Evolutionary conservation across 129 eudicot species (phyloP), one percentile per base, ranked within the genome.

Genomic region (Ambrosia artemisiifolia): DNA sequence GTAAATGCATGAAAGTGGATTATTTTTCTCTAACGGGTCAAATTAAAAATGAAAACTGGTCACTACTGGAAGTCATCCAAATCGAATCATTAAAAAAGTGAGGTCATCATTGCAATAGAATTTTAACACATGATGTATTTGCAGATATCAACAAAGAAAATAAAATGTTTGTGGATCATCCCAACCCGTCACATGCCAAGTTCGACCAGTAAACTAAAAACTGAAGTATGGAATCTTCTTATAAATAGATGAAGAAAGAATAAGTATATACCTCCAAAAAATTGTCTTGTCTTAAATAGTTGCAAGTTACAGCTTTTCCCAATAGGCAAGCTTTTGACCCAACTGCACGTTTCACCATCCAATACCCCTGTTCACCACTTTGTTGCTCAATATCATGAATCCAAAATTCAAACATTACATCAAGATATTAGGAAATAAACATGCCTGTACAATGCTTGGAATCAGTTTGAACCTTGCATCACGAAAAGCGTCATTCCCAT

Each of bases 321-420:
- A 95, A 70, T 40, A 90, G 84, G 81, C 99, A 95, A 65, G 99
- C 97, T 85, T 91, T 90, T 50, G 97, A 74, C 67, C 99, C 99
- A 43, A 95, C 99, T 2, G 99, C 99, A 70, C 99, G 99, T 77
- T 95, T 95, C 60, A 95, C 99, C 99, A 95, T 95, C 99, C 99
- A 95, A 81, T 95, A 95, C 53, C 99, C 99, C 99, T 94, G 85
- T 77, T 12, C 59, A 74, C 33, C 50, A 42, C 72, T 61, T 44
- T 69, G 33, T 71, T 70, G 47, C 38, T 72, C 54, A 73, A 57
- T 69, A 62, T 55, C 49, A 55, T 75, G 33, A 42, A 62, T 47
- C 32, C 14, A 49, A 67, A 63, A 35, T 11, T 3, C 4, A 59
- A 64, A 14, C 13, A 28, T 47, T 55, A 11, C 16, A 53, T 32